phyloP scores from a whole-genome alignment of 345 rosid species.

The Passiflora organensis region DNA sequence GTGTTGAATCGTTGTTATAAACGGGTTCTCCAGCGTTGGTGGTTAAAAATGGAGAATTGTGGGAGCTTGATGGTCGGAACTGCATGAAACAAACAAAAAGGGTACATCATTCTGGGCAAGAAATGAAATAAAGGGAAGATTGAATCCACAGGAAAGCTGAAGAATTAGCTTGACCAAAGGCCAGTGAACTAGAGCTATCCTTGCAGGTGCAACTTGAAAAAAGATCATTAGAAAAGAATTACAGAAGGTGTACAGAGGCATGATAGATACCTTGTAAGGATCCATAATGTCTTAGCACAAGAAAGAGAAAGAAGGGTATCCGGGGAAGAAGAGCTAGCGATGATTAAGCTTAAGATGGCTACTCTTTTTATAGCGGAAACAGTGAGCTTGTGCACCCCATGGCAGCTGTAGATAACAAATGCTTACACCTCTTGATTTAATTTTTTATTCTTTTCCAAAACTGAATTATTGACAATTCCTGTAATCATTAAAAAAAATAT shows the following conservation, averaged over 20 bases:
- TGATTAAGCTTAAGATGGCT: too few species aligned
- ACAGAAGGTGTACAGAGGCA: not conserved
- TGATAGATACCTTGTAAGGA: not conserved
- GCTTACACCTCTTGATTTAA: too few species aligned
- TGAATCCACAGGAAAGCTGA: not conserved
- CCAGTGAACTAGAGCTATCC: too few species aligned
- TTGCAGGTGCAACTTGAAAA: too few species aligned
- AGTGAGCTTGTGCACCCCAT: not conserved
- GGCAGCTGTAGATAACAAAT: too few species aligned
- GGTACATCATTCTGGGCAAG: not conserved
- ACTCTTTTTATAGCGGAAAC: not conserved
- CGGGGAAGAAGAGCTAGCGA: not conserved
- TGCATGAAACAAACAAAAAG: conserved; percentile 4
- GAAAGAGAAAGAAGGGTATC: not conserved
- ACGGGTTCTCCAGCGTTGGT: conserved; percentile 19
- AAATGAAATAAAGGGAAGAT: not conserved
- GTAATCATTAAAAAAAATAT: too few species aligned
- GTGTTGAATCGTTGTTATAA: conserved; percentile 15
- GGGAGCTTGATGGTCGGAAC: conserved; percentile 10
- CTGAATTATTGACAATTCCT: too few species aligned
- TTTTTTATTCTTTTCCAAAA: too few species aligned
- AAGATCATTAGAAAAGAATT: too few species aligned
- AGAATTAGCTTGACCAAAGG: not conserved
- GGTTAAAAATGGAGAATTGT: conserved; percentile 15
- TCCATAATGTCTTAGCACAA: not conserved